Percentiles rank a stretch among this genome's conserved stretches.
phyloP scores from a whole-genome alignment of 345 rosid species.

The Nasturtium officinale region DNA sequence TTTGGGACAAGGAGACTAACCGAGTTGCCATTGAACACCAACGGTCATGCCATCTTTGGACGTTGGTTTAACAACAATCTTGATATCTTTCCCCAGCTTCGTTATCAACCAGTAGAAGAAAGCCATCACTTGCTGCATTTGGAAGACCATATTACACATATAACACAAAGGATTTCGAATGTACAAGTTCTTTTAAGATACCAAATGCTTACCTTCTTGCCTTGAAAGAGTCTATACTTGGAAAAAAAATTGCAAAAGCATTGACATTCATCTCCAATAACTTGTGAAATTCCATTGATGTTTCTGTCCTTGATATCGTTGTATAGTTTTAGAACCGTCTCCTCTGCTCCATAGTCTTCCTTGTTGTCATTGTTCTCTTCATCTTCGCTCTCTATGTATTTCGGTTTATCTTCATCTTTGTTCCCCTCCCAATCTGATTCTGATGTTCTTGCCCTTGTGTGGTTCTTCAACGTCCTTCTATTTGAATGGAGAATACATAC shows the following conservation, averaged over 20 bases:
- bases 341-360: constrained; percentile 44
- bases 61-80: constrained; percentile 60
- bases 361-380: background rate
- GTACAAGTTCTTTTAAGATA: background rate
- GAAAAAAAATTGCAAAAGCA: constrained; percentile 66
- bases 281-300: constrained; percentile 51
- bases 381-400: background rate
- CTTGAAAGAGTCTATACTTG: constrained; percentile 55
- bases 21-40: constrained; percentile 68
- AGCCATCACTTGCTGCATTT: constrained; percentile 69
- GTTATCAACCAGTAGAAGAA: constrained; percentile 58
- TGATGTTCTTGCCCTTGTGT: constrained; percentile 7
- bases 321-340: constrained; percentile 66
- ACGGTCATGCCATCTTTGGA: constrained; percentile 66
- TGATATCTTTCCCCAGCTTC: constrained; percentile 57
- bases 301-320: constrained; percentile 54
- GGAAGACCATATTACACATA: background rate
- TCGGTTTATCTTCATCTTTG: background rate
- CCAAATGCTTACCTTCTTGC: constrained; percentile 62
- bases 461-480: constrained; percentile 8
- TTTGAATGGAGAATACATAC: background rate
- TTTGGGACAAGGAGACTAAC: constrained; percentile 43
- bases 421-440: constrained; percentile 8
- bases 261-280: constrained; percentile 72
- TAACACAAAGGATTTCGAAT: background rate